A percentile compares a stretch with the other conserved stretches of the same genome.
Conservation (phyloP, 2,329 filamentous ascomycete genomes). For the Fusarium tjaetaba region DNA sequence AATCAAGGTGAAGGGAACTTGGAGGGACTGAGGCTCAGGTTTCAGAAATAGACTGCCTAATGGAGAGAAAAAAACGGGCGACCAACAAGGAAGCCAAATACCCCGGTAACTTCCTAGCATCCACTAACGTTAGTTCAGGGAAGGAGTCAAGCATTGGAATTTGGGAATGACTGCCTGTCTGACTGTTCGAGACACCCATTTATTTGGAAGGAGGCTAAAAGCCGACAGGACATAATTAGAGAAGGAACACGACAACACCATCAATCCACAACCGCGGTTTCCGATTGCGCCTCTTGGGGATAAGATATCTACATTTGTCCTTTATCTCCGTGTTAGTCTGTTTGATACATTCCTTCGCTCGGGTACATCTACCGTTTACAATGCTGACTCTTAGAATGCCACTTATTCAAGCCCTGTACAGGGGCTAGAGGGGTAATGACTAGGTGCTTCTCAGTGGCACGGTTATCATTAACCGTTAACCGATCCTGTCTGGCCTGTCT, state of each 20-base stretch:
- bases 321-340: neutral
- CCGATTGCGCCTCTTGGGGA: neutral
- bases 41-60: constrained; percentile 8
- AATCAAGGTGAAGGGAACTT: neutral
- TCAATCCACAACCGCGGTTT: neutral
- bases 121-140: neutral
- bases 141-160: neutral
- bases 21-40: constrained; percentile 2
- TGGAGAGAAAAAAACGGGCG: neutral
- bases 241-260: constrained; percentile 11
- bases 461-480: constrained; percentile 32
- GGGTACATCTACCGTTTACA: neutral
- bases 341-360: neutral
- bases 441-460: neutral
- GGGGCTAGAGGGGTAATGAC: neutral
- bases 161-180: neutral
- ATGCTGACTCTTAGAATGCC: constrained; percentile 1
- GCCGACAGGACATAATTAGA: neutral
- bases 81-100: neutral
- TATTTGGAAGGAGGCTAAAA: neutral
- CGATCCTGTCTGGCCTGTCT: constrained; percentile 1
- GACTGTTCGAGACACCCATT: neutral
- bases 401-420: neutral
- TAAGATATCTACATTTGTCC: neutral
- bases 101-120: neutral